phyloP scores from a whole-genome alignment of 2,329 filamentous ascomycete genomes.

The Colletotrichum sidae region DNA sequence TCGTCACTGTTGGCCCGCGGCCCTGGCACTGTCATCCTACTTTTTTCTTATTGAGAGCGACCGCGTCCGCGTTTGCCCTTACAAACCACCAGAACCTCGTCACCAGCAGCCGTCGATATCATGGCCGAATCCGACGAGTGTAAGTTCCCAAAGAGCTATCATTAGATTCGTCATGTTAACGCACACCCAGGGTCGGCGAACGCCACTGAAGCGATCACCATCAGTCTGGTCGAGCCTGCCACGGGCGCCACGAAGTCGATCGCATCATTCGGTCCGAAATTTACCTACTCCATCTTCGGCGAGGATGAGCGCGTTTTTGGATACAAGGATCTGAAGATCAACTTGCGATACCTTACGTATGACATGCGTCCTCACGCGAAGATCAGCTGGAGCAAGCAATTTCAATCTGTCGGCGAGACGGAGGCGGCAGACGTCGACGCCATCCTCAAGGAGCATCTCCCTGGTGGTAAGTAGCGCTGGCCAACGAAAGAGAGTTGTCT shows the following conservation, averaged over 20 bases:
- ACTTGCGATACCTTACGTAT: conserved; percentile 73
- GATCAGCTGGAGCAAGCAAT: conserved; percentile 78
- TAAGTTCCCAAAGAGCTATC: background rate
- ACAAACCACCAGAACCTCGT: background rate
- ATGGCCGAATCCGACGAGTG: conserved; percentile 35
- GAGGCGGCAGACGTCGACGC: conserved; percentile 76
- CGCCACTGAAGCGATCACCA: conserved; percentile 71
- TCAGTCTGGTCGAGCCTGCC: conserved; percentile 68
- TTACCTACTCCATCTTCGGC: conserved; percentile 93
- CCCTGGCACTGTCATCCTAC: background rate
- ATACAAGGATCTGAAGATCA: conserved; percentile 84
- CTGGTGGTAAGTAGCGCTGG: conserved; percentile 64
- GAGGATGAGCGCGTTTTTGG: conserved; percentile 94
- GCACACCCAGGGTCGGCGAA: conserved; percentile 63
- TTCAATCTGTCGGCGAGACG: conserved; percentile 74
- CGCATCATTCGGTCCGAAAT: conserved; percentile 82
- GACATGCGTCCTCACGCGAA: conserved; percentile 84
- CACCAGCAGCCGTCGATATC: background rate
- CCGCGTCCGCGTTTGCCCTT: background rate
- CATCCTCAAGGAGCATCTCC: conserved; percentile 74
- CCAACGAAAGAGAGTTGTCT: background rate
- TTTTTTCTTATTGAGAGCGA: background rate
- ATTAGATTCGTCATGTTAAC: background rate
- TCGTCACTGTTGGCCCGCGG: no score
- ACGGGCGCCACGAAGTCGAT: conserved; percentile 65